phyloP scores from a whole-genome alignment of 139 green algal genomes.

The Volvox reticuliferus region DNA sequence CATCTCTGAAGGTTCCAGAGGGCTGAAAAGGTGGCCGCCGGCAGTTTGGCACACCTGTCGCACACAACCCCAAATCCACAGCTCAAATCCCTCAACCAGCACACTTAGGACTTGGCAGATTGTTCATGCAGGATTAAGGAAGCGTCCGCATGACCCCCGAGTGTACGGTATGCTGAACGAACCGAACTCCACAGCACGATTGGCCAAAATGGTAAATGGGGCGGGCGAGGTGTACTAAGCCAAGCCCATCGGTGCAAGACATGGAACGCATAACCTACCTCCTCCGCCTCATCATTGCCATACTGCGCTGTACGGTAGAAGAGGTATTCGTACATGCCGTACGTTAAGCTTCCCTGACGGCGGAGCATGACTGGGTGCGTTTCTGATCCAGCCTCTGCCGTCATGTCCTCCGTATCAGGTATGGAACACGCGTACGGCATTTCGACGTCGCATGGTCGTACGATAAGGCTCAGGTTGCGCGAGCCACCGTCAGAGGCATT shows the following conservation, averaged over 20 bases:
- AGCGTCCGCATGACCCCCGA: no score
- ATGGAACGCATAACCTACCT: not conserved
- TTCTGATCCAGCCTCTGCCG: not conserved
- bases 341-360: not conserved
- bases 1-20: not conserved
- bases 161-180: no score
- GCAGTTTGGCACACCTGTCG: not conserved
- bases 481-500: not conserved
- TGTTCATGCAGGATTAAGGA: no score
- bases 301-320: not conserved
- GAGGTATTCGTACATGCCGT: constrained; percentile 16
- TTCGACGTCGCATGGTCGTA: not conserved
- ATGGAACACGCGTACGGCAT: constrained; percentile 17
- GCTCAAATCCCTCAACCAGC: no score
- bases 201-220: not conserved
- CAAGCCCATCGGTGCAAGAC: no score
- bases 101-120: no score
- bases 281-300: not conserved
- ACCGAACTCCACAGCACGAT: not conserved
- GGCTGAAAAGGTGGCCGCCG: constrained; percentile 34
- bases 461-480: not conserved
- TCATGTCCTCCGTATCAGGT: not conserved
- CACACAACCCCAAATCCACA: no score
- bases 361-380: not conserved
- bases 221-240: no score